A percentile compares a stretch with the other conserved stretches of the same genome.
Evolutionary conservation across 2,329 filamentous ascomycete genomes (phyloP).

Genomic region (Periconia sp.): DNA sequence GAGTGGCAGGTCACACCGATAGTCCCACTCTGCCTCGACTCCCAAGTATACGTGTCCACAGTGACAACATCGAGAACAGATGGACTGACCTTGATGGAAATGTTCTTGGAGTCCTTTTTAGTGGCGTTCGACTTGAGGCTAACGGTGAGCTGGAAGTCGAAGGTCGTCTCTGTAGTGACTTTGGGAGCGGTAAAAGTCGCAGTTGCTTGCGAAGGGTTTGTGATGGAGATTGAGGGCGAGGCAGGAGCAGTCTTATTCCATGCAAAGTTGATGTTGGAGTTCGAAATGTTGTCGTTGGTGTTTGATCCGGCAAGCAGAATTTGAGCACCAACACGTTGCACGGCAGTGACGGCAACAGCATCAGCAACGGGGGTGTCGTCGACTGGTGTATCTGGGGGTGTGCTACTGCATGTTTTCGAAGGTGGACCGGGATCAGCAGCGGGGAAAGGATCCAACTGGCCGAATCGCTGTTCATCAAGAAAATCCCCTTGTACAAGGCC

Average conservation of each 20-base stretch:
- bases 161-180: conserved; percentile 25
- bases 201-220: conserved; percentile 23
- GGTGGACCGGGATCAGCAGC: conserved; percentile 33
- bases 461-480: conserved; percentile 40
- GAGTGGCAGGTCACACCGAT: conserved; percentile 40
- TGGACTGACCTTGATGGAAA: conserved; percentile 35
- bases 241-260: conserved; percentile 38
- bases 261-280: conserved; percentile 33
- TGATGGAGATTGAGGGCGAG: conserved; percentile 26
- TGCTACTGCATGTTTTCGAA: conserved; percentile 27
- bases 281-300: conserved; percentile 24
- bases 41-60: conserved; percentile 43
- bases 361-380: conserved; percentile 15
- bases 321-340: conserved; percentile 36
- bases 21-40: conserved; percentile 34
- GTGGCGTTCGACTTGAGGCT: conserved; percentile 31
- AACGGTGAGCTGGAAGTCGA: conserved; percentile 37
- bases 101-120: conserved; percentile 28
- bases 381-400: no score
- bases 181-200: conserved; percentile 31
- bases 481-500: conserved; percentile 41
- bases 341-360: conserved; percentile 26
- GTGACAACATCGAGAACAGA: conserved; percentile 33
- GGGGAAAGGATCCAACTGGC: conserved; percentile 48
- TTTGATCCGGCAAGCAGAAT: conserved; percentile 38